Evolutionary conservation across 352 stramenopile genomes (phyloP), one percentile per base, ranked within the genome.

Genomic region (Elongisporangium undulatum): DNA sequence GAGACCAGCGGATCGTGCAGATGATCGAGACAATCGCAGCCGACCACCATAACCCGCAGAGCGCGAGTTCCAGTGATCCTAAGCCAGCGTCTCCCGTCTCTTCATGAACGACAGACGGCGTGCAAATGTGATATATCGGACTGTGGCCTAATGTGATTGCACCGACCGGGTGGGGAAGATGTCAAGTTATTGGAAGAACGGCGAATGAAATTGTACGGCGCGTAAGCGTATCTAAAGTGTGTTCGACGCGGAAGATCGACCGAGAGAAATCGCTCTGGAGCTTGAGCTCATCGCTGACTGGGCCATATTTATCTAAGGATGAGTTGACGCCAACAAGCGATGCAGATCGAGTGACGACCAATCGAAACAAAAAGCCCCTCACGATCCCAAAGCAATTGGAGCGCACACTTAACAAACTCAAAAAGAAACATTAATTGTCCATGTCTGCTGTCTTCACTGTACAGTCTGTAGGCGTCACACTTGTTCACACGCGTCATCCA

Each of bases 11-110:
- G 26, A 66, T 91, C 20, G 74, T 91, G 23, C 89, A 89, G 61
- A 77, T 91, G 75, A 56, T 89, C 21, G 79, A 91, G 63, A 86
- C 74, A 55, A 72, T 89, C 13, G 79, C 85, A 21, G 66, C 78
- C 0, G 82, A 88, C 56, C 87, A 83, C 61, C 82, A 89, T 67
- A 89, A 86, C 59, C 69, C 80, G 45, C 72, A 74, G 2, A 58
- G 41, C 9, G 29, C 29, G 8, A 15, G 5, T 1, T 9, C 29
- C 9, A 41, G 29, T 13, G 29, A 41, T 41, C 29, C 29, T 2
- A 41, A 41, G 29, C 29, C 29, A 6, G 29, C 13, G 2, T 41
- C 29, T 41, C 29, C 29, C 13, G 9, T 15, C 4, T 41, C 29
- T 41, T 41, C 9, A 41, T 41, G 29, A 41, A 41, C 4, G 29